Percentiles rank a stretch among this genome's conserved stretches.
Evolutionary conservation across 495 filamentous ascomycete species (phyloP).

Genomic region (Podospora tetraspora): DNA sequence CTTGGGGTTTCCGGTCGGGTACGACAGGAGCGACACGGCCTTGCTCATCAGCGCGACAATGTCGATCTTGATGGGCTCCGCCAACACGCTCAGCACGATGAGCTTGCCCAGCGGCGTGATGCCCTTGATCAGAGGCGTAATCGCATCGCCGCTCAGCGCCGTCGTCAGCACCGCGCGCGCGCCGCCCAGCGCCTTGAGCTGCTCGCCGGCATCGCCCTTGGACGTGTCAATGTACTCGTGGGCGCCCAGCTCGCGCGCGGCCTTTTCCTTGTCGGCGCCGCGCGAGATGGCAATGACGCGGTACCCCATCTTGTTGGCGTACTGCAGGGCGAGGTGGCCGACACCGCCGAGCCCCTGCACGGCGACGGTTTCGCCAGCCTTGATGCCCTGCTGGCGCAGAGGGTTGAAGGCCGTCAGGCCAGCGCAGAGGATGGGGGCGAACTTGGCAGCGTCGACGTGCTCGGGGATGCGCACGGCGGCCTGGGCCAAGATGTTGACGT

Average conservation of each 20-base stretch:
- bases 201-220: slow-evolving; percentile 46
- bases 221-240: slow-evolving; percentile 61
- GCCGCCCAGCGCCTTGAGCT: slow-evolving; percentile 54
- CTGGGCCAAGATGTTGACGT: slow-evolving; percentile 56
- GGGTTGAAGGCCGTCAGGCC: slow-evolving; percentile 70
- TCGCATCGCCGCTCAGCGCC: slow-evolving; percentile 52
- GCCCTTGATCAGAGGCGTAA: slow-evolving; percentile 51
- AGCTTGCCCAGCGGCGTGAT: slow-evolving; percentile 56
- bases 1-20: slow-evolving; percentile 56
- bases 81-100: slow-evolving; percentile 16
- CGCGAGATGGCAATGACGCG: slow-evolving; percentile 57
- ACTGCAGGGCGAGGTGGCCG: slow-evolving; percentile 65
- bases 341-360: slow-evolving; percentile 63
- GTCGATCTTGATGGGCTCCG: slow-evolving; percentile 11
- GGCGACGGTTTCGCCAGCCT: slow-evolving; percentile 54
- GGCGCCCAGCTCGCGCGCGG: slow-evolving; percentile 58
- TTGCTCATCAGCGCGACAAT: slow-evolving; percentile 8
- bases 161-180: slow-evolving; percentile 59
- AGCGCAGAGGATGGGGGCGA: slow-evolving; percentile 65
- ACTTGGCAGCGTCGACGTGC: slow-evolving; percentile 52
- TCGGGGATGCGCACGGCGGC: slow-evolving; percentile 57
- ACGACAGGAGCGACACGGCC: slow-evolving; percentile 50
- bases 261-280: slow-evolving; percentile 51
- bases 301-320: slow-evolving; percentile 60
- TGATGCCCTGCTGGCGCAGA: slow-evolving; percentile 56